Conservation (phyloP, 768 basidiomycete genomes). For the Tylopilus vinaceipallidus region DNA sequence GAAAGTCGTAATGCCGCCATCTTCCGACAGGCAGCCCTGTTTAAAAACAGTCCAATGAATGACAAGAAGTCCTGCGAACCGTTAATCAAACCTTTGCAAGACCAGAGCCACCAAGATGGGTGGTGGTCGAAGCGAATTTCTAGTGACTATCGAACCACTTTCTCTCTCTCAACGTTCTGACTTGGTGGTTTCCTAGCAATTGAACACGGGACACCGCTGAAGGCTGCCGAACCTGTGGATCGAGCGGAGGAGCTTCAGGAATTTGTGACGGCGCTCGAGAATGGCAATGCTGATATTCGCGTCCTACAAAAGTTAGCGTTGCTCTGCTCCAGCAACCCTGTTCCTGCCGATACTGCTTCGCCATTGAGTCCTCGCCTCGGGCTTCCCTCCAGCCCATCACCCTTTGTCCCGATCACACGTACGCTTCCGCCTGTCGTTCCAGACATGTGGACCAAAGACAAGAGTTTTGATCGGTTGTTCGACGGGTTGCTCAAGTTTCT, state of each 20-base stretch:
- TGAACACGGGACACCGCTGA: slow-evolving; percentile 46
- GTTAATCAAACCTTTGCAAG: slow-evolving; percentile 67
- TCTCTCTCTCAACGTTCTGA: slow-evolving; percentile 10
- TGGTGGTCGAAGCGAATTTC: slow-evolving; percentile 85
- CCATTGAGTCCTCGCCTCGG: slow-evolving; percentile 52
- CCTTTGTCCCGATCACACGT: slow-evolving; percentile 42
- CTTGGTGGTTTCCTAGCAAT: slow-evolving; percentile 28
- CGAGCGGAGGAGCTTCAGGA: slow-evolving; percentile 49
- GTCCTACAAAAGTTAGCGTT: slow-evolving; percentile 65
- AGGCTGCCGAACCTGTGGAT: slow-evolving; percentile 38
- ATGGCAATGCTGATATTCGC: slow-evolving; percentile 48
- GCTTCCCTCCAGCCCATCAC: slow-evolving; percentile 57
- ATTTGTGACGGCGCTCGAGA: slow-evolving; percentile 53
- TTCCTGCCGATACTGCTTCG: slow-evolving; percentile 41
- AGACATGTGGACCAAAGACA: slow-evolving; percentile 73
- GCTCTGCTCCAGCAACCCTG: slow-evolving; percentile 60
- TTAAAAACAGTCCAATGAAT: slow-evolving; percentile 76
- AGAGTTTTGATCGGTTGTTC: slow-evolving; percentile 69
- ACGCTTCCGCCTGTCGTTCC: slow-evolving; percentile 42
- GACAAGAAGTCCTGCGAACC: slow-evolving; percentile 49
- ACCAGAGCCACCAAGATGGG: slow-evolving; percentile 63
- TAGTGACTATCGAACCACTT: slow-evolving; percentile 43
- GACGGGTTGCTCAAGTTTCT: slow-evolving; percentile 62
- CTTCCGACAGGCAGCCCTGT: slow-evolving; percentile 73
- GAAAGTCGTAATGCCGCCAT: slow-evolving; percentile 54